Conservation (phyloP, 345 rosid genomes). For the Cardamine resedifolia region DNA sequence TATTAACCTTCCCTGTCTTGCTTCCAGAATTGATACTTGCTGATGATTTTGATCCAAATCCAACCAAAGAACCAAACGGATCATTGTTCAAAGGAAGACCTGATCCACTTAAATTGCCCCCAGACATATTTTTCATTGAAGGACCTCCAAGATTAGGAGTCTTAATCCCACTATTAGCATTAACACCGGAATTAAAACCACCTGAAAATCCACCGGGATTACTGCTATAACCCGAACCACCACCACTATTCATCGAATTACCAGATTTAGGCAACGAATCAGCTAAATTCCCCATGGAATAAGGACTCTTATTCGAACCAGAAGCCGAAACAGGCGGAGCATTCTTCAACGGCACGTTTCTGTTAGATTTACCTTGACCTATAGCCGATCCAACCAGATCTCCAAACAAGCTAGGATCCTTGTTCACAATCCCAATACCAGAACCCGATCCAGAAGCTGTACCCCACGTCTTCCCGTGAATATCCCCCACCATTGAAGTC, state of each 20-base stretch:
- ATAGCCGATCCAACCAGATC: slow-evolving; percentile 87
- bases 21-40: slow-evolving; percentile 51
- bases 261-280: slow-evolving; percentile 72
- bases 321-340: slow-evolving; percentile 43
- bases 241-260: slow-evolving; percentile 44
- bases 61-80: slow-evolving; percentile 81
- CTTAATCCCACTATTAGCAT: slow-evolving; percentile 33
- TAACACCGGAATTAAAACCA: slow-evolving; percentile 40
- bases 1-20: slow-evolving; percentile 42
- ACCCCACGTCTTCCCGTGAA: slow-evolving; percentile 83
- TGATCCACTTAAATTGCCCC: slow-evolving; percentile 38
- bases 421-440: slow-evolving; percentile 66
- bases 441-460: slow-evolving; percentile 50
- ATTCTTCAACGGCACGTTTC: slow-evolving; percentile 75
- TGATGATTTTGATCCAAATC: slow-evolving; percentile 60
- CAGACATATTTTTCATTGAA: slow-evolving; percentile 56
- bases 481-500: slow-evolving; percentile 86
- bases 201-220: slow-evolving; percentile 27
- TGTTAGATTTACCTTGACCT: slow-evolving; percentile 56
- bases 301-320: slow-evolving; percentile 43
- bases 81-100: slow-evolving; percentile 57
- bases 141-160: slow-evolving; percentile 64
- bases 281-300: slow-evolving; percentile 80
- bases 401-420: slow-evolving; percentile 75
- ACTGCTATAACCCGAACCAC: slow-evolving; percentile 50